Evolutionary conservation across 2,329 filamentous ascomycete species (phyloP).

Genomic region (Botrytis pseudocinerea): DNA sequence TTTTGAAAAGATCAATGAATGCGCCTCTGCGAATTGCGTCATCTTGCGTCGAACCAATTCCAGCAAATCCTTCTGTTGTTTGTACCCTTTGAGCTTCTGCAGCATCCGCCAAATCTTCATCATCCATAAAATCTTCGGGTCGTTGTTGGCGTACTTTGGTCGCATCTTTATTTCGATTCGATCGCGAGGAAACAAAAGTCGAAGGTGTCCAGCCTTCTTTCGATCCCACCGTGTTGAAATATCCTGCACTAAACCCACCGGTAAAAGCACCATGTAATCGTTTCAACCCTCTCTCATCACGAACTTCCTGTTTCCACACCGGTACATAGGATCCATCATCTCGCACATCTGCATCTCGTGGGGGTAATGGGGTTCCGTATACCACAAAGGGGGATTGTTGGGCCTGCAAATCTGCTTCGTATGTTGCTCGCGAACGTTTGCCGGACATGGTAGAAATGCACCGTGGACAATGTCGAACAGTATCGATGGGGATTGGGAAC

Average conservation of each 20-base stretch:
- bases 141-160: constrained; percentile 57
- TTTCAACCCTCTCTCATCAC: constrained; percentile 86
- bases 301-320: constrained; percentile 97
- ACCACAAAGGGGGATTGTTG: constrained; percentile 72
- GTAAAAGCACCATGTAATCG: constrained; percentile 95
- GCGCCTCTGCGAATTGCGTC: constrained; percentile 51
- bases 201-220: constrained; percentile 97
- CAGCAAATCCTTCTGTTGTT: constrained; percentile 72
- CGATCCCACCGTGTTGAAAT: constrained; percentile 97
- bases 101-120: constrained; percentile 87
- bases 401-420: constrained; percentile 70
- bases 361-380: constrained; percentile 83
- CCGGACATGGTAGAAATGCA: constrained; percentile 58
- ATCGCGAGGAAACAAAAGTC: constrained; percentile 86
- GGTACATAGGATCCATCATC: constrained; percentile 93
- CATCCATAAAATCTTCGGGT: constrained; percentile 95
- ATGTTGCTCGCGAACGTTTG: constrained; percentile 78
- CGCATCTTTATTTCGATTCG: constrained; percentile 71
- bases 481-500: constrained; percentile 7
- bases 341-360: constrained; percentile 70
- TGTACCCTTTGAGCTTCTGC: constrained; percentile 75
- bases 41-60: constrained; percentile 67
- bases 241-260: constrained; percentile 94
- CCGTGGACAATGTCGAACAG: constrained; percentile 9
- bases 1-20: constrained; percentile 71